phyloP scores from a whole-genome alignment of 768 basidiomycete species.

The Pleurotus pulmonarius region DNA sequence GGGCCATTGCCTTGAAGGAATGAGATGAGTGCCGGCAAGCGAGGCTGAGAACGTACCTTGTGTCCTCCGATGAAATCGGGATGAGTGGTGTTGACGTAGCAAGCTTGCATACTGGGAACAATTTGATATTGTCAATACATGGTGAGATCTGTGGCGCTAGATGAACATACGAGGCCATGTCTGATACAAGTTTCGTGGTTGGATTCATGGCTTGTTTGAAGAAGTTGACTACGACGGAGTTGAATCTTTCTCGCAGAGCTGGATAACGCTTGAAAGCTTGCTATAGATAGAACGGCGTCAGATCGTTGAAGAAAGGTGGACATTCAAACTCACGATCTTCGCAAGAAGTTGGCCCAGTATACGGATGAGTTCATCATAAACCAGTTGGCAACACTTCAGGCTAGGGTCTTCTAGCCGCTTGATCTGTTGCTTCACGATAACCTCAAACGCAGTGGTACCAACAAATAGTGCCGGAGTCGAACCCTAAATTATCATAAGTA shows the following conservation, averaged over 20 bases:
- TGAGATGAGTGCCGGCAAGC: not conserved
- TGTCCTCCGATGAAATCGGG: slow-evolving; percentile 98
- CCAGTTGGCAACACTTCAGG: slow-evolving; percentile 90
- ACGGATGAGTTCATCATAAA: slow-evolving; percentile 96
- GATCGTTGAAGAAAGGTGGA: not conserved
- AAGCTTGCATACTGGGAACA: slow-evolving; percentile 84
- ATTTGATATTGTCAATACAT: slow-evolving; percentile 6
- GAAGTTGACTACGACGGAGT: slow-evolving; percentile 92
- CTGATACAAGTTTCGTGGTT: slow-evolving; percentile 90
- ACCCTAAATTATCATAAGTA: slow-evolving; percentile 46
- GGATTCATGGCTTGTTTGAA: slow-evolving; percentile 94
- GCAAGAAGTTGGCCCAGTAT: slow-evolving; percentile 88
- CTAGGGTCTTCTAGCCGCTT: slow-evolving; percentile 92
- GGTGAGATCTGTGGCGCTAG: too few species aligned
- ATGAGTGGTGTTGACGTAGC: slow-evolving; percentile 98
- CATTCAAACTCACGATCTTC: slow-evolving; percentile 69
- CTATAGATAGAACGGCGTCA: slow-evolving; percentile 35
- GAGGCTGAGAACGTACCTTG: slow-evolving; percentile 42
- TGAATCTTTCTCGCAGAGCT: slow-evolving; percentile 95
- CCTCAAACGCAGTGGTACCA: slow-evolving; percentile 95
- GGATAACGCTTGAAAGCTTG: slow-evolving; percentile 96
- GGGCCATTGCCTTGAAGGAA: slow-evolving; percentile 69
- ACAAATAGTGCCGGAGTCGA: slow-evolving; percentile 96
- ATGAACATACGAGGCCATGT: slow-evolving; percentile 80
- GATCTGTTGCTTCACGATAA: slow-evolving; percentile 99